Percentiles rank a stretch among this genome's conserved stretches.
phyloP scores from a whole-genome alignment of 2,329 filamentous ascomycete species.

The Aphanoascus verrucosus region DNA sequence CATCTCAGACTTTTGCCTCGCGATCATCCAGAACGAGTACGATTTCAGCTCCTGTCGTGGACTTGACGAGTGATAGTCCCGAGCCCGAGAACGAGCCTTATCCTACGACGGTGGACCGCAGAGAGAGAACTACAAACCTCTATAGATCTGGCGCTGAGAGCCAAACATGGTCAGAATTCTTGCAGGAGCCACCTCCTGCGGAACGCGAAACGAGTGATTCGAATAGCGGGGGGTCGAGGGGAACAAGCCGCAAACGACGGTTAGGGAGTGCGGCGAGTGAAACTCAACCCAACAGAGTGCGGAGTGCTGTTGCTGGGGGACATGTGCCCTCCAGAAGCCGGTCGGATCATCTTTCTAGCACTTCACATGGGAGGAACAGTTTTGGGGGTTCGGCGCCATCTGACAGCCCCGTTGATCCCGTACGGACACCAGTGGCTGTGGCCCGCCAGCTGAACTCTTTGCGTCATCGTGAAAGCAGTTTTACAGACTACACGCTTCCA shows the following conservation, averaged over 20 bases:
- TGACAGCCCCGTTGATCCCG: constrained; percentile 27
- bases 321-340: not conserved
- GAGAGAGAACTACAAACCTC: not conserved
- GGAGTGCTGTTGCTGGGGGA: not conserved
- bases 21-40: not conserved
- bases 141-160: not conserved
- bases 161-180: constrained; percentile 12
- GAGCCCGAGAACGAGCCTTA: not conserved
- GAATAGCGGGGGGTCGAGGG: not conserved
- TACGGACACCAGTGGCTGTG: constrained; percentile 19
- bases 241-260: constrained; percentile 10
- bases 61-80: constrained; percentile 6
- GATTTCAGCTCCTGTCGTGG: not conserved
- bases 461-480: constrained; percentile 21
- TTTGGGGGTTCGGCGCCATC: constrained; percentile 21
- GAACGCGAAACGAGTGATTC: not conserved
- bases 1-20: not conserved
- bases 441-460: constrained; percentile 18
- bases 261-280: constrained; percentile 5
- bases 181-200: constrained; percentile 1
- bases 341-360: not conserved
- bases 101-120: not conserved
- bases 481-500: constrained; percentile 49
- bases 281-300: not conserved
- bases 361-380: not conserved